A percentile compares a stretch with the other conserved stretches of the same genome.
These are phyloP conservation scores for Scutellaria barbata DNA, from an alignment of 257 asterid genomes.

Conservation along the genomic window DNA sequence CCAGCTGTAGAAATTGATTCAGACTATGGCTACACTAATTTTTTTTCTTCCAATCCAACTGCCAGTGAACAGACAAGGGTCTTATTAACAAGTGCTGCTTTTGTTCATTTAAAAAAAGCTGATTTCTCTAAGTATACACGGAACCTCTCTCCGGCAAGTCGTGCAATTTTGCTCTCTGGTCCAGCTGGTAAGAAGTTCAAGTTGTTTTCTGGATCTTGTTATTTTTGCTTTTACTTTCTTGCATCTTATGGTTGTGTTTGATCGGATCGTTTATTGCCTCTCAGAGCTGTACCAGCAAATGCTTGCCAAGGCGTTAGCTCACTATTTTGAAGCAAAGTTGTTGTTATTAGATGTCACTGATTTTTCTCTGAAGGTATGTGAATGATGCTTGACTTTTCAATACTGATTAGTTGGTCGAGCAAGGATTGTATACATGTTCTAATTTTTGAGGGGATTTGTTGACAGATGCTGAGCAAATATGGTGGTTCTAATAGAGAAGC, in stretches of 20 bases:
- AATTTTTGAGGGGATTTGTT: slow-evolving; percentile 24
- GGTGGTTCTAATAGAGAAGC: slow-evolving; percentile 54
- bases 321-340: slow-evolving; percentile 77
- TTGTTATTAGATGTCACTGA: slow-evolving; percentile 74
- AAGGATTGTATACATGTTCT: slow-evolving; percentile 5
- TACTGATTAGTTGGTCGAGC: slow-evolving; percentile 10
- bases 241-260: slow-evolving; percentile 12
- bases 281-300: slow-evolving; percentile 79
- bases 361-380: slow-evolving; percentile 73
- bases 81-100: slow-evolving; percentile 81
- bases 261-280: not conserved
- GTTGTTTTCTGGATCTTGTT: slow-evolving; percentile 12
- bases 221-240: not conserved
- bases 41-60: slow-evolving; percentile 22
- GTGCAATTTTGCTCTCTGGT: slow-evolving; percentile 85
- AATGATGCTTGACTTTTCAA: not conserved
- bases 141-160: slow-evolving; percentile 89
- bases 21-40: slow-evolving; percentile 25
- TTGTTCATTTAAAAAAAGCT: slow-evolving; percentile 66
- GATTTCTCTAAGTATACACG: slow-evolving; percentile 69
- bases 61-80: slow-evolving; percentile 81
- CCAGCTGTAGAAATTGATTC: no score
- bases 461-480: slow-evolving; percentile 82
- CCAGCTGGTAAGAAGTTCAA: slow-evolving; percentile 67
- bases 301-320: slow-evolving; percentile 89